Percentiles rank a stretch among this genome's conserved stretches.
phyloP scores from a whole-genome alignment of 2,329 filamentous ascomycete genomes.

The Neophaeococcomyces aloes region DNA sequence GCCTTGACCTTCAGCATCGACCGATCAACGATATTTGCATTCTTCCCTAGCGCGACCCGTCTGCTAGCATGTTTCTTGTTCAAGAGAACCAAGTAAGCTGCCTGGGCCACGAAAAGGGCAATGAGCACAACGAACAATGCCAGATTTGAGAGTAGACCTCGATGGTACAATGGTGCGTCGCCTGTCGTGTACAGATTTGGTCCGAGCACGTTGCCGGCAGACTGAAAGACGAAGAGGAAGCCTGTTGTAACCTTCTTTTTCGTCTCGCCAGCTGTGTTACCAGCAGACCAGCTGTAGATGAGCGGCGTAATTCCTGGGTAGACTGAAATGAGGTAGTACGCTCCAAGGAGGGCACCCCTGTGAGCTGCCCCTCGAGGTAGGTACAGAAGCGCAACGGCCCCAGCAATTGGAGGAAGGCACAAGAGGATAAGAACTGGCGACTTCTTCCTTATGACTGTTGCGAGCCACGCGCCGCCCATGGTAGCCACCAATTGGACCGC shows the following conservation, averaged over 20 bases:
- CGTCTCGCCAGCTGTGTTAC: constrained; percentile 54
- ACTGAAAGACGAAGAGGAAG: constrained; percentile 55
- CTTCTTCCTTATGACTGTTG: constrained; percentile 46
- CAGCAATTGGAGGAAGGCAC: constrained; percentile 47
- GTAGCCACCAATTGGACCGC: constrained; percentile 49
- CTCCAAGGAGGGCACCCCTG: constrained; percentile 43
- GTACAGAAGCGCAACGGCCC: constrained; percentile 44
- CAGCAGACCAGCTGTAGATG: constrained; percentile 61
- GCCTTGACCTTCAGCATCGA: constrained; percentile 39
- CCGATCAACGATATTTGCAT: constrained; percentile 46
- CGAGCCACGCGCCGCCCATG: constrained; percentile 46
- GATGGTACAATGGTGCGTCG: constrained; percentile 48
- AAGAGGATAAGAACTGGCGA: constrained; percentile 44
- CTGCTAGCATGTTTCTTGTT: constrained; percentile 40
- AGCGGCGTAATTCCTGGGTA: constrained; percentile 53
- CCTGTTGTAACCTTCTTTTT: constrained; percentile 58
- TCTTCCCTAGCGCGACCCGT: constrained; percentile 50
- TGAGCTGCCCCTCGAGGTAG: constrained; percentile 38
- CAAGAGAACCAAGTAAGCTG: constrained; percentile 24
- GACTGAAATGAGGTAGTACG: constrained; percentile 49
- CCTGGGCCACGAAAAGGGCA: constrained; percentile 34
- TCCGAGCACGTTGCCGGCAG: constrained; percentile 53
- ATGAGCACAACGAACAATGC: constrained; percentile 52
- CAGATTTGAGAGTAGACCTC: constrained; percentile 51
- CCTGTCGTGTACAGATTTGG: constrained; percentile 53